Base-by-base conservation (phyloP, 1,284 basidiomycete species). In the Bondarzewia mesenterica region DNA sequence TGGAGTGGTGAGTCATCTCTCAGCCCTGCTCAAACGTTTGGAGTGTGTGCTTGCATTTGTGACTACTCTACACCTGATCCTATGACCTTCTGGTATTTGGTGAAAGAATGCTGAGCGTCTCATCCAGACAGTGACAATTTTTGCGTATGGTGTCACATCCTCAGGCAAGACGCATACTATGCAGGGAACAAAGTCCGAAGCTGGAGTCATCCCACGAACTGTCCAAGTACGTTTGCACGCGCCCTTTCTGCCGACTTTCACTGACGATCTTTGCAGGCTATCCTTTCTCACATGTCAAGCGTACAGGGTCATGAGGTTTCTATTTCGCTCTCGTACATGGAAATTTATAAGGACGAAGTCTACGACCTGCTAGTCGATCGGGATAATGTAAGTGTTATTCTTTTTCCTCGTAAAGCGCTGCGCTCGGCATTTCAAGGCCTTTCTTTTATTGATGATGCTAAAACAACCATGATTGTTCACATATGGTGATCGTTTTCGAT, bases 91-190 rank as follows among this genome's bases (percentile, higher is more conserved):
- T 36, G 26, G 15, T 38, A 14, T 10, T 39, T 38, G 15, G n/a
- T n/a, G n/a, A n/a, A n/a, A n/a, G n/a, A n/a, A n/a, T n/a, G n/a
- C n/a, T n/a, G n/a, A n/a, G n/a, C n/a, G n/a, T 15, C n/a, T 41
- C 10, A 23, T n/a, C 18, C 37, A 88, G 83, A 87, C 83, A 0
- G 82, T 87, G 4, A 88, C 86, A 5, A 78, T 89, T 20, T 89
- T 89, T 53, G 85, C 86, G 1, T 89, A 89, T 62, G 86, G 86
- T 7, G 86, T 89, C 15, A 89, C 86, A 5, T 87, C 83, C 4
- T 87, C 85, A 12, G 86, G 86, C 15, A 89, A 89, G 68, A 88
- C 86, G 0, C 80, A 89, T 63, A 92, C 89, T 0, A 92, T 93
- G 85, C 88, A 91, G 63, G 89, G 89, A 26, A 80, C 74, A 4